A percentile compares a stretch with the other conserved stretches of the same genome.
phyloP scores from a whole-genome alignment of 306 rosid genomes.

The Acacia melanoxylon region DNA sequence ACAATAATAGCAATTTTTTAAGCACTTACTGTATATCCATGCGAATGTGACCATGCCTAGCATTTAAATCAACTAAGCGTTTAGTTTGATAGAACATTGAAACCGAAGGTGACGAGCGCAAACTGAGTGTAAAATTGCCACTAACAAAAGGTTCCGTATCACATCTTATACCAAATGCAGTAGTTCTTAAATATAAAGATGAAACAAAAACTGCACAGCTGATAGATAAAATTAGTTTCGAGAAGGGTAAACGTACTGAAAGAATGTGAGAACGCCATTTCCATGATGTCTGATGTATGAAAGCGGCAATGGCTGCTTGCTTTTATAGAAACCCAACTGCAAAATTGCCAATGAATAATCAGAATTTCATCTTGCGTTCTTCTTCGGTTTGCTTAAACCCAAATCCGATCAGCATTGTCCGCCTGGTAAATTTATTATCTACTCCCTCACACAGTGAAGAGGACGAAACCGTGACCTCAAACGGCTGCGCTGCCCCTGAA shows the following conservation, averaged over 20 bases:
- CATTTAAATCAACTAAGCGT: constrained; percentile 1
- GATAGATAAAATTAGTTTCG: neutral
- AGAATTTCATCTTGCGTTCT: neutral
- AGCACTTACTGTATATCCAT: constrained; percentile 26
- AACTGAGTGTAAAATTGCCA: neutral
- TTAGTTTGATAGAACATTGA: neutral
- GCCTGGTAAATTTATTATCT: neutral
- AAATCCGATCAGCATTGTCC: neutral
- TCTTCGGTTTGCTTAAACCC: neutral
- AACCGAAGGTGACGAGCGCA: neutral
- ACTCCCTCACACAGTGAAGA: neutral
- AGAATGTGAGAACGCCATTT: neutral
- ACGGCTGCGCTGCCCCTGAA: neutral
- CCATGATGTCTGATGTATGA: neutral
- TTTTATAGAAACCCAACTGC: neutral
- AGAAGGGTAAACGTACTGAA: neutral
- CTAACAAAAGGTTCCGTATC: neutral
- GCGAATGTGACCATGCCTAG: constrained; percentile 4
- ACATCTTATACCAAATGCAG: neutral
- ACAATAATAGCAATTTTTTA: constrained; percentile 51
- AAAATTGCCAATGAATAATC: neutral
- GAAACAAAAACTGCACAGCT: neutral
- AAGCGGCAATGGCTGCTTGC: constrained; percentile 2
- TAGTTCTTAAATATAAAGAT: neutral
- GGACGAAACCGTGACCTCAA: neutral